Evolutionary conservation across 73 alveolate genomes (phyloP), one percentile per base, ranked within the genome.

Genomic region (Stentor coeruleus): DNA sequence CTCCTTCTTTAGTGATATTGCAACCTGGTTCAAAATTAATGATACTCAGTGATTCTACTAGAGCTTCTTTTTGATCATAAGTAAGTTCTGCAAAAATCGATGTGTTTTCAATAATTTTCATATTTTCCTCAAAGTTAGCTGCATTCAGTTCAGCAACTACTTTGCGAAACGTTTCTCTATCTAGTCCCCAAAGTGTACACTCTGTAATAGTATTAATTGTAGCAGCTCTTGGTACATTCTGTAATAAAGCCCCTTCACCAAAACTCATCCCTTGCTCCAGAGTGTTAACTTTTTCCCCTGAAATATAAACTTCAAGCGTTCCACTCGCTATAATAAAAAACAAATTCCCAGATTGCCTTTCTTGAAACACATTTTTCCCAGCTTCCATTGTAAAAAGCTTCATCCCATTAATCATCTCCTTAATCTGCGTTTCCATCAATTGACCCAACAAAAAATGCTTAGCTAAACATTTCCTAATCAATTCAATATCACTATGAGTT

Each of bases 101-200:
- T 35, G 76, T 86, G n/a, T 37, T 79, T 36, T 82, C 87, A 76
- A 82, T 82, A 81, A 82, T 74, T 49, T 59, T 38, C 33, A 55
- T 55, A 75, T 82, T 82, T 38, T 82, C 88, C 76, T 82, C 85
- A 75, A 74, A 82, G n/a, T 82, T 79, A n/a, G 38, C 41, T 26
- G 86, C 55, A 82, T 59, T 82, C 87, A 82, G 41, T 59, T 58
- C 88, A 39, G 66, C 88, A 11, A 82, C 86, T 39, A 77, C 86
- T 82, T 87, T 85, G 81, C 92, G 91, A 86, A 95, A 95, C 11
- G 96, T 93, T 89, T 85, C 92, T 85, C 98, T n/a, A n/a, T 57
- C 73, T 57, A 57, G 28, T 2, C 15, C 73, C 28, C 73, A n/a
- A 1, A 57, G 2, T n/a, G 35, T 57, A 31, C 73, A 57, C 15